Evolutionary conservation across 2,329 filamentous ascomycete genomes (phyloP), one percentile per base, ranked within the genome.

Genomic region (Monilinia laxa): DNA sequence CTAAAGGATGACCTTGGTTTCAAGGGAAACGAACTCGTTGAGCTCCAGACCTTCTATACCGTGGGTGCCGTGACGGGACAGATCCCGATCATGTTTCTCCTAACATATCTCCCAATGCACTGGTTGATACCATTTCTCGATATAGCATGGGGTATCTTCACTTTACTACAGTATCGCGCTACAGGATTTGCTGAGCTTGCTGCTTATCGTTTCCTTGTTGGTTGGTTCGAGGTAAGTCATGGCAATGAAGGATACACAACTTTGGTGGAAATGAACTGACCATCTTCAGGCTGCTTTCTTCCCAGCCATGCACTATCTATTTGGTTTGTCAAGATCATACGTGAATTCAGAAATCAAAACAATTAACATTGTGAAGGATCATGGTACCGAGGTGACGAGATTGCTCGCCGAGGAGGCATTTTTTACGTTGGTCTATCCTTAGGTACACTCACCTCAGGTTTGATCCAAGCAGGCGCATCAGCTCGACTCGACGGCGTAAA

Each of bases 21-120:
- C 7, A 81, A 82, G 55, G 79, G 79, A 2, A 86, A 87, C 69
- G 77, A 87, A 67, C 78, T 86, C 67, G 71, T 71, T 3, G 67
- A 71, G 14, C 70, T 73, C 23, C 71, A 73, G 45, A 70, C 71
- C 4, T 67, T 71, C 18, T 72, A 69, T 31, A 62, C 62, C 6
- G 68, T 72, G 3, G 71, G 68, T 2, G 69, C 69, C 58, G 68
- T 71, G 0, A n/a, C 71, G 10, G 71, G 70, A 9, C 67, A 69
- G n/a, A 54, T 73, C 6, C 71, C 71, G 1, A 71, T 72, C 65
- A 67, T 66, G n/a, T 73, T 71, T 28, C 62, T 73, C 4, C 72
- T 73, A 45, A 69, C 71, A 12, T 67, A 68, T 55, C 54, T 72
- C 1, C 71, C 71, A 4, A 71, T 73, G 68, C 67, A 71, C 58